Percentiles rank a stretch among this genome's conserved stretches.
Evolutionary conservation across 1,139 yeast genomes (phyloP).

Genomic region (Pichia sp.): DNA sequence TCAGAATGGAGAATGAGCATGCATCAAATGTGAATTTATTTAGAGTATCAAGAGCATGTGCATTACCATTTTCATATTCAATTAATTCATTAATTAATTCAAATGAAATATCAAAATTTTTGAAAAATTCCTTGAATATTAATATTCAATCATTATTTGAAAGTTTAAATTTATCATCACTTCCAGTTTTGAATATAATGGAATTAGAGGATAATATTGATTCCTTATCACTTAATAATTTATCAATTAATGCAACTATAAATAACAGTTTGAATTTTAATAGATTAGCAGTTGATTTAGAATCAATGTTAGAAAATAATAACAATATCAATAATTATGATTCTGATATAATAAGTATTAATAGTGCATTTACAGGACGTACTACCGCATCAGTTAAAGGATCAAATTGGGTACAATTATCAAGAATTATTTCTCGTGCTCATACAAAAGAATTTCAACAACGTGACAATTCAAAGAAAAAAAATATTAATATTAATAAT

Average conservation of each 20-base stretch:
- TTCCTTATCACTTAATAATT: too few species aligned
- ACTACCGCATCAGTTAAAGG: conserved; percentile 4
- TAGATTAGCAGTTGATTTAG: neutral
- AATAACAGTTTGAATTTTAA: neutral
- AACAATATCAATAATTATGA: neutral
- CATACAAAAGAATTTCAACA: conserved; percentile 87
- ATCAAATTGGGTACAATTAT: conserved; percentile 33
- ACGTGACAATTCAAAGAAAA: neutral
- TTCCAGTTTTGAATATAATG: too few species aligned
- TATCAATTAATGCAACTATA: neutral
- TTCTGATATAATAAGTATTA: conserved; percentile 10
- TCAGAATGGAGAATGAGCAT: conserved; percentile 95
- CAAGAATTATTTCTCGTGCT: conserved; percentile 64
- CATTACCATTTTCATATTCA: conserved; percentile 60
- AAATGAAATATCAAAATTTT: neutral
- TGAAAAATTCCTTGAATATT: neutral
- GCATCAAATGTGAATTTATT: conserved; percentile 77
- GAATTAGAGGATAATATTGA: too few species aligned
- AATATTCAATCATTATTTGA: conserved; percentile 1
- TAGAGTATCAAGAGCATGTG: conserved; percentile 80
- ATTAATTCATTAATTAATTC: neutral
- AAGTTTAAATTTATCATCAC: neutral
- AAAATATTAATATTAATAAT: neutral
- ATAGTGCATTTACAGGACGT: conserved; percentile 8
- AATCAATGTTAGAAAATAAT: neutral